Percentiles rank a stretch among this genome's conserved stretches.
These are phyloP conservation scores for Botrytis sinoallii DNA, from an alignment of 2,329 filamentous ascomycete genomes.

Conservation along the genomic window DNA sequence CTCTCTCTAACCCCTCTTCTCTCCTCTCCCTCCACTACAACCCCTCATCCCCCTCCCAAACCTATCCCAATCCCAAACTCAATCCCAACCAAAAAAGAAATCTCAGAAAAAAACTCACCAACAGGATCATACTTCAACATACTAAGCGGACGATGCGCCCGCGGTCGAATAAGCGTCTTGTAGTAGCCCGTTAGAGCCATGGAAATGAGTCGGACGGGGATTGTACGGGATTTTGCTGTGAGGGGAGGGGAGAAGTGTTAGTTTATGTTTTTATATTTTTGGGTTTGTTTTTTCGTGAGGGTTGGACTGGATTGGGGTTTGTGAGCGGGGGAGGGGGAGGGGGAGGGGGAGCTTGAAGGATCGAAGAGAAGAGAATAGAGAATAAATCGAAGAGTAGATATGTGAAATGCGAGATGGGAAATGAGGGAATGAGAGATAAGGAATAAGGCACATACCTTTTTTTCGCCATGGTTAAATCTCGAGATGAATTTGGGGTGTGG, in stretches of 20 bases:
- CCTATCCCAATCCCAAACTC: background rate
- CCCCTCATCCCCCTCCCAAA: background rate
- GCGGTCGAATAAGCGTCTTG: constrained; percentile 82
- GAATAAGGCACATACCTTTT: background rate
- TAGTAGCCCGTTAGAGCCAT: constrained; percentile 99
- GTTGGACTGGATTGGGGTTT: background rate
- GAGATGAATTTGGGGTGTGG: background rate
- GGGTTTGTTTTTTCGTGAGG: background rate
- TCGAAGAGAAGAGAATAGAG: background rate
- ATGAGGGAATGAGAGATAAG: background rate
- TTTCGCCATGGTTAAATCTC: background rate
- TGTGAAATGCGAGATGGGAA: background rate
- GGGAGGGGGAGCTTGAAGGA: background rate
- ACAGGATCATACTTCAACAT: constrained; percentile 99
- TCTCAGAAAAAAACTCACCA: constrained; percentile 47
- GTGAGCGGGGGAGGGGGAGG: background rate
- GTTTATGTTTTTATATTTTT: background rate
- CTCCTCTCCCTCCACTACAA: rapidly evolving
- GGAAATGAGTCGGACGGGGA: constrained; percentile 89
- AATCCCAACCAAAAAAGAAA: background rate
- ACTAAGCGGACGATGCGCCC: constrained; percentile 78
- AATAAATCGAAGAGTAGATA: background rate
- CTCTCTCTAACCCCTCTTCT: no score
- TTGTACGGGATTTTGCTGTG: constrained; percentile 74
- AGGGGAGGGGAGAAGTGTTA: background rate